Evolutionary conservation across 768 basidiomycete genomes (phyloP).

Genomic region (Pilatotrama ljubarskyi): DNA sequence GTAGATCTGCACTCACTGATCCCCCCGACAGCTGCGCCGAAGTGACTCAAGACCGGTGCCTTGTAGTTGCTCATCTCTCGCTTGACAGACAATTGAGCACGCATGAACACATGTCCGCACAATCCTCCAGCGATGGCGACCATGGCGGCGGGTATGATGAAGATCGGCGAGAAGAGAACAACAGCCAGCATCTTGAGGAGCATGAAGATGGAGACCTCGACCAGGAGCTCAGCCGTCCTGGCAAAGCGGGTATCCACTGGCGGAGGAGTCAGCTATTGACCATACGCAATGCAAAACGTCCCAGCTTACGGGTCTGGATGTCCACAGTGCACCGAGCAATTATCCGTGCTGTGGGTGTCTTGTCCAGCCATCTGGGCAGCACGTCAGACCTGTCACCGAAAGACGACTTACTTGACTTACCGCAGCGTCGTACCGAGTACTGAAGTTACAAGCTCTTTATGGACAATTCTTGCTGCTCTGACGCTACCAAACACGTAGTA

Average conservation of each 20-base stretch:
- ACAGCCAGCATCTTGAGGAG: constrained; percentile 37
- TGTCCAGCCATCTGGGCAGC: constrained; percentile 35
- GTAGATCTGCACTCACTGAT: constrained; percentile 33
- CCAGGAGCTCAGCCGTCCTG: neutral
- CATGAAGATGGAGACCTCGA: constrained; percentile 33
- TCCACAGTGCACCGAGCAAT: constrained; percentile 35
- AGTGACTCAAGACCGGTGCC: constrained; percentile 46
- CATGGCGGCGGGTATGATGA: constrained; percentile 38
- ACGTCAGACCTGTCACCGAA: neutral
- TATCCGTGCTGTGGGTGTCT: constrained; percentile 35
- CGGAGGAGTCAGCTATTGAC: neutral
- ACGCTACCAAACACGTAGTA: constrained; percentile 46
- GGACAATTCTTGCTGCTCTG: constrained; percentile 56
- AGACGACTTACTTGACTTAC: constrained; percentile 42
- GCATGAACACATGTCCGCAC: constrained; percentile 48
- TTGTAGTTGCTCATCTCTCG: constrained; percentile 49
- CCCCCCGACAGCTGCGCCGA: constrained; percentile 61
- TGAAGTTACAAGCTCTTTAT: constrained; percentile 50
- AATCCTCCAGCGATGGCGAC: constrained; percentile 38
- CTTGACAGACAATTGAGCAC: constrained; percentile 53
- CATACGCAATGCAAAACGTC: too few relatives aligned
- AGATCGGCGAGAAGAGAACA: constrained; percentile 36
- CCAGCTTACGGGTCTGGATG: constrained; percentile 30
- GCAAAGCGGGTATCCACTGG: constrained; percentile 22
- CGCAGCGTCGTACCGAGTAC: constrained; percentile 61